A percentile compares a stretch with the other conserved stretches of the same genome.
Evolutionary conservation across 768 basidiomycete genomes (phyloP).

Genomic region (Austroboletus festivus): DNA sequence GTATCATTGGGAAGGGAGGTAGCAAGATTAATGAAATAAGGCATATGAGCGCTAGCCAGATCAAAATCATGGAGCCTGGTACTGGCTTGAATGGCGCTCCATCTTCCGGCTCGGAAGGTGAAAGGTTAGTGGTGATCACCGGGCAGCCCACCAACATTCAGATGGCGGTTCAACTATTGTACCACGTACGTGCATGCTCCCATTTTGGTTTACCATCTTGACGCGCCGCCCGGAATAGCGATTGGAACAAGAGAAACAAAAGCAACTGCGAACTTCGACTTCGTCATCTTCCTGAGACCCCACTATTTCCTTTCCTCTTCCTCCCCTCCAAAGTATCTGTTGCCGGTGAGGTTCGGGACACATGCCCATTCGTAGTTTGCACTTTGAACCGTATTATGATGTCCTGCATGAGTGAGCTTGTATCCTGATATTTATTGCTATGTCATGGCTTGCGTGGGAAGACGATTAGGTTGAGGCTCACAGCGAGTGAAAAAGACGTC

Average conservation of each 20-base stretch:
- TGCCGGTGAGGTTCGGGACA: slow-evolving; percentile 5
- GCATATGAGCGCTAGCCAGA: slow-evolving; percentile 91
- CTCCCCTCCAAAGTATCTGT: background rate
- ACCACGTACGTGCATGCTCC: slow-evolving; percentile 56
- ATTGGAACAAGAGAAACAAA: slow-evolving; percentile 87
- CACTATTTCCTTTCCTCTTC: background rate
- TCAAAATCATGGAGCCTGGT: slow-evolving; percentile 98
- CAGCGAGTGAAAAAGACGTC: no score
- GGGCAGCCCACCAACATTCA: slow-evolving; percentile 95
- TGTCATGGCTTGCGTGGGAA: no score
- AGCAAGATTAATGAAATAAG: slow-evolving; percentile 99
- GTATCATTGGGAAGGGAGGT: slow-evolving; percentile 97
- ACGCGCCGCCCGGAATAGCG: slow-evolving; percentile 45
- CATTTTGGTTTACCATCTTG: slow-evolving; percentile 3
- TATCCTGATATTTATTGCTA: background rate
- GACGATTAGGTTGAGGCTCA: no score
- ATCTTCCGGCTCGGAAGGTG: slow-evolving; percentile 75
- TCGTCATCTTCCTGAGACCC: slow-evolving; percentile 22
- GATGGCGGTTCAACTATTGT: slow-evolving; percentile 90
- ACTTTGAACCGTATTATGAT: background rate
- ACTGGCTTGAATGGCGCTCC: slow-evolving; percentile 73
- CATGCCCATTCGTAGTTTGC: background rate
- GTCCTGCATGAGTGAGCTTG: background rate
- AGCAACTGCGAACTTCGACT: slow-evolving; percentile 52
- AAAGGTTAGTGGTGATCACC: slow-evolving; percentile 93